A percentile compares a stretch with the other conserved stretches of the same genome.
These are phyloP conservation scores for Kalmanozyma brasiliensis DNA, from an alignment of 1,284 basidiomycete genomes.

Conservation along the genomic window DNA sequence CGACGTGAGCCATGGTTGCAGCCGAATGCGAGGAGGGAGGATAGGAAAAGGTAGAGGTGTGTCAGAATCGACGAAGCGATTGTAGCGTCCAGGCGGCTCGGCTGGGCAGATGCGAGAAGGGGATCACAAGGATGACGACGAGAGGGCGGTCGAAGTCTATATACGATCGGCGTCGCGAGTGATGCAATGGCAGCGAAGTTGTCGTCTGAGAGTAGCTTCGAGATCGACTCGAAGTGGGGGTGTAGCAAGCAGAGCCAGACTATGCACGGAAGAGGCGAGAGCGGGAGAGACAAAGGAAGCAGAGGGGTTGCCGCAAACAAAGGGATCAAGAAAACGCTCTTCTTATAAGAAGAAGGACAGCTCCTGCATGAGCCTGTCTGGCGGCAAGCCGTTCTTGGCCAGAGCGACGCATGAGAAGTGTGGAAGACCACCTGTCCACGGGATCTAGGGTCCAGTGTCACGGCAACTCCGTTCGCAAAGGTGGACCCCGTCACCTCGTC, in stretches of 20 bases:
- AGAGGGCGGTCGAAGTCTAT: conserved; percentile 13
- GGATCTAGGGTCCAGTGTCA: too few relatives aligned
- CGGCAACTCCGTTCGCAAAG: too few relatives aligned
- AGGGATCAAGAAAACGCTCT: neutral
- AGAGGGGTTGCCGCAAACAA: too few relatives aligned
- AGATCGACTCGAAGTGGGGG: conserved; percentile 24
- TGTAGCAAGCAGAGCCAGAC: neutral
- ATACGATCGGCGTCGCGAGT: conserved; percentile 7
- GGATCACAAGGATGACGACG: conserved; percentile 1
- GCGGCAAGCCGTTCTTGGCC: too few relatives aligned
- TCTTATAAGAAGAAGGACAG: too few relatives aligned
- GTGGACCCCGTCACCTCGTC: too few relatives aligned
- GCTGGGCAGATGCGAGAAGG: neutral
- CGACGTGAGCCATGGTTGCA: conserved; percentile 17
- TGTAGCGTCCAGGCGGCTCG: neutral
- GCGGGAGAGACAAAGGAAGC: conserved; percentile 1
- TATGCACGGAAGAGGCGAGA: conserved; percentile 2
- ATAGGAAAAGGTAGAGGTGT: neutral
- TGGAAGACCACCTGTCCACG: too few relatives aligned
- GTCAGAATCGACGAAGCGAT: conserved; percentile 14
- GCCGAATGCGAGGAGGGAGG: neutral
- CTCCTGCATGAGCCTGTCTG: neutral
- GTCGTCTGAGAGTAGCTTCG: conserved; percentile 2
- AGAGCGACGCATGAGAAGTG: too few relatives aligned
- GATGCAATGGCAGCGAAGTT: neutral